Evolutionary conservation across 352 stramenopile species (phyloP), one percentile per base, ranked within the genome.

Genomic region (Nothophytophthora sp.): DNA sequence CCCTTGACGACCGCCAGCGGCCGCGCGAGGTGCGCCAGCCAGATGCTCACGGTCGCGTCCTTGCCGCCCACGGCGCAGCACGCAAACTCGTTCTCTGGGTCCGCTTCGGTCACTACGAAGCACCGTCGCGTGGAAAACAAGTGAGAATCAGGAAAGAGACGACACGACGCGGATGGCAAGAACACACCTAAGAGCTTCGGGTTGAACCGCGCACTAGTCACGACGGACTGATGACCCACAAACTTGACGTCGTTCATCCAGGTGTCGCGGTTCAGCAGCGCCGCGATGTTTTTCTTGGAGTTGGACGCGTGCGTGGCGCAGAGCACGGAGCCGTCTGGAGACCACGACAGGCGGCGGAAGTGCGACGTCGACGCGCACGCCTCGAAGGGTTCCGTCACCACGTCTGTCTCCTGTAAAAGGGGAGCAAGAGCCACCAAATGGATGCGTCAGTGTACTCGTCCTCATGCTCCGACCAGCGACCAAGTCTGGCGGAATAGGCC

Each of bases 161-260:
- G 15, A 39, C 15, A 20, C 10, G 13, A 24, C 19, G 13, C 23
- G 13, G 4, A 47, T 7, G 2, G 29, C 16, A 32, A 18, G 25
- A 38, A 60, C 55, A 22, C 48, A 85, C 74, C 73, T n/a, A 93
- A 71, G 0, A 93, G 68, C 60, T 88, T 90, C 0, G 79, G 79
- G 48, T 92, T 91, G 52, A 95, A 95, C 13, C 86, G 77, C n/a
- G 81, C 67, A 50, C 67, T 83, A 11, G 86, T 94, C 15, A 95
- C 86, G 20, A 92, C 77, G 3, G 77, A 65, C 45, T 85, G 70
- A 25, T 95, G 86, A 2, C 86, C 86, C 1, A 95, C 86, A 60
- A 95, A 93, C 33, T 93, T 91, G 28, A 95, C 67, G 7, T 95
- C 82, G 37, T 95, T 90, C 5, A 64, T 73, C 86, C 86, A 95